Conservation (phyloP, 1,284 basidiomycete genomes). For the Gymnopus androsaceus region DNA sequence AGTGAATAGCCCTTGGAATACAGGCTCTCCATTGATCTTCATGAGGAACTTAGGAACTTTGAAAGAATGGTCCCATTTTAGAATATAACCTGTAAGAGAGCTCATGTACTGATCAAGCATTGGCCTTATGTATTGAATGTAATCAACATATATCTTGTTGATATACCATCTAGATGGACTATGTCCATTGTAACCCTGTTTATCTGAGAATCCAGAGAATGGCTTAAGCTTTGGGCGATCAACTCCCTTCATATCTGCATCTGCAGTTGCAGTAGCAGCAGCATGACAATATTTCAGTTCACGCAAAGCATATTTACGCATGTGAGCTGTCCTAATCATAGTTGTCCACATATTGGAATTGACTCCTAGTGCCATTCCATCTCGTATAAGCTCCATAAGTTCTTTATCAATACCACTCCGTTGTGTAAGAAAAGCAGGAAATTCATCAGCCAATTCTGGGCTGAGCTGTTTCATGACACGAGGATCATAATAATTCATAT, state of each 20-base stretch:
- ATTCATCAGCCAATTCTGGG: conserved; percentile 5
- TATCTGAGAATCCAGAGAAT: conserved; percentile 19
- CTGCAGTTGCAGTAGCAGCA: background rate
- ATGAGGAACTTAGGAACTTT: conserved; percentile 6
- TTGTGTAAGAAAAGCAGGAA: conserved; percentile 17
- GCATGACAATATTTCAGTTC: conserved; percentile 18
- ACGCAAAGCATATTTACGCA: conserved; percentile 13
- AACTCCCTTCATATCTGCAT: background rate
- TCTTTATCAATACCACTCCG: conserved; percentile 16
- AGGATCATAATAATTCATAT: conserved; percentile 3
- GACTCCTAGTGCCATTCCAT: background rate
- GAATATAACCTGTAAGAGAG: background rate
- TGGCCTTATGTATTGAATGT: conserved; percentile 15
- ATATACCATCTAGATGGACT: conserved; percentile 18
- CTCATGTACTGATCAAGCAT: conserved; percentile 5
- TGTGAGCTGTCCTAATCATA: conserved; percentile 13
- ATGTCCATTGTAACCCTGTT: conserved; percentile 16
- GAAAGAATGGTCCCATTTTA: conserved; percentile 10
- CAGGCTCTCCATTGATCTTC: conserved; percentile 1
- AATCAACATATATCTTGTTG: conserved; percentile 18
- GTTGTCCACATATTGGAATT: background rate
- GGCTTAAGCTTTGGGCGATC: background rate
- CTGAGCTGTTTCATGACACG: conserved; percentile 10
- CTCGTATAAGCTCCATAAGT: conserved; percentile 9
- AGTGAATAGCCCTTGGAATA: conserved; percentile 18